phyloP scores from a whole-genome alignment of 371 early-diverging fungal genomes.

The Funneliformis caledonium region DNA sequence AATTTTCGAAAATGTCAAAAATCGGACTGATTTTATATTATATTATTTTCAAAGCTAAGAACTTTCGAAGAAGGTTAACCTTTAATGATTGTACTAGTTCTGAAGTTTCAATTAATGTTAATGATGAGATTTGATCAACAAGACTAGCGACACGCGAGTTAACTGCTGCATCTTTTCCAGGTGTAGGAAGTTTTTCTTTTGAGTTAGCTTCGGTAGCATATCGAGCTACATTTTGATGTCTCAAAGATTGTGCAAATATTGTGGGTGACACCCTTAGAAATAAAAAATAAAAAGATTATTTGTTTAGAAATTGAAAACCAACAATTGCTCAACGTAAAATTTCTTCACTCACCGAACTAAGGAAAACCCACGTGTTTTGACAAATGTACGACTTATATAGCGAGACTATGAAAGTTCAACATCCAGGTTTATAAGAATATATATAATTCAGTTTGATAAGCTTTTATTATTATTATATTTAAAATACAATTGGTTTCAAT shows the following conservation, averaged over 20 bases:
- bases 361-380: not conserved
- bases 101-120: conserved; percentile 92
- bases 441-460: not conserved
- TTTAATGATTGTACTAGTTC: conserved; percentile 87
- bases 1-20: conserved; percentile 6
- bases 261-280: not conserved
- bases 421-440: not conserved
- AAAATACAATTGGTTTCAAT: not conserved
- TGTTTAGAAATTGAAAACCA: not conserved
- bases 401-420: not conserved
- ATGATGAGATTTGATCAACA: conserved; percentile 85
- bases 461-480: not conserved
- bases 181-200: conserved; percentile 55
- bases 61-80: conserved; percentile 53
- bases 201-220: not conserved
- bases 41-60: conserved; percentile 31
- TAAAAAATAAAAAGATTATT: not conserved
- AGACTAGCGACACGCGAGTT: conserved; percentile 82
- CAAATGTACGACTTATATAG: not conserved
- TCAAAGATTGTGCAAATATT: not conserved
- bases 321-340: not conserved
- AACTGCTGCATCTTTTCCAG: conserved; percentile 58
- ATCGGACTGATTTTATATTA: not conserved
- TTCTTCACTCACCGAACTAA: not conserved
- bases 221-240: not conserved